A percentile compares a stretch with the other conserved stretches of the same genome.
These are phyloP conservation scores for Olyra latifolia DNA, from an alignment of 176 grass and related monocot species.

Conservation along the genomic window DNA sequence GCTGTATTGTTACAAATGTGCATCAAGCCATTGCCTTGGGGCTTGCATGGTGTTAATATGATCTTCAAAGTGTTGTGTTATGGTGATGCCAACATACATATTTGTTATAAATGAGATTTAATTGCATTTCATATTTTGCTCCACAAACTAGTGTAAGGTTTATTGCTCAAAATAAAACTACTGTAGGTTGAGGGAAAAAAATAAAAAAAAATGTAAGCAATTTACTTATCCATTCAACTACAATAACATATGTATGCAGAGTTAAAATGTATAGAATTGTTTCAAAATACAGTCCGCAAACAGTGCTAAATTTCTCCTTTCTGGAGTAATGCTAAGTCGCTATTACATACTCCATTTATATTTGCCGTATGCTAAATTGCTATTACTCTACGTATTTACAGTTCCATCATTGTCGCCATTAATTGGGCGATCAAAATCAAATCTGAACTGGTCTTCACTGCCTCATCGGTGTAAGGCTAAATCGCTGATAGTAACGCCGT, in stretches of 20 bases:
- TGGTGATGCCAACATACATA: neutral
- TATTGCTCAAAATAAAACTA: no score
- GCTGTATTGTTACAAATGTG: neutral
- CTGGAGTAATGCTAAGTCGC: no score
- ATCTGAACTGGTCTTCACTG: no score
- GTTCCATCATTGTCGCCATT: no score
- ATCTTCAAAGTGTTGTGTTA: neutral
- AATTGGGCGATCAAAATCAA: no score
- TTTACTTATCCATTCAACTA: neutral
- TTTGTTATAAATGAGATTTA: neutral
- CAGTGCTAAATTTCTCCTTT: neutral
- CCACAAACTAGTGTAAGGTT: neutral
- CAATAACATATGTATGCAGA: neutral
- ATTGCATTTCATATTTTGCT: neutral
- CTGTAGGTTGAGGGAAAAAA: no score
- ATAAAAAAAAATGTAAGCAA: neutral
- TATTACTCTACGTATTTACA: no score
- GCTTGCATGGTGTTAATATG: neutral
- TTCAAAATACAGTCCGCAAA: neutral
- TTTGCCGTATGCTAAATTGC: no score
- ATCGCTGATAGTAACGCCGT: no score
- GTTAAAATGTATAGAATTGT: neutral
- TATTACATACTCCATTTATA: no score
- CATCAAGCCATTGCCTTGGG: neutral
- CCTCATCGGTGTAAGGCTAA: no score